These are phyloP conservation scores for Wallacemonas sp. DNA, from an alignment of 208 protist genomes.

Conservation along the genomic window DNA sequence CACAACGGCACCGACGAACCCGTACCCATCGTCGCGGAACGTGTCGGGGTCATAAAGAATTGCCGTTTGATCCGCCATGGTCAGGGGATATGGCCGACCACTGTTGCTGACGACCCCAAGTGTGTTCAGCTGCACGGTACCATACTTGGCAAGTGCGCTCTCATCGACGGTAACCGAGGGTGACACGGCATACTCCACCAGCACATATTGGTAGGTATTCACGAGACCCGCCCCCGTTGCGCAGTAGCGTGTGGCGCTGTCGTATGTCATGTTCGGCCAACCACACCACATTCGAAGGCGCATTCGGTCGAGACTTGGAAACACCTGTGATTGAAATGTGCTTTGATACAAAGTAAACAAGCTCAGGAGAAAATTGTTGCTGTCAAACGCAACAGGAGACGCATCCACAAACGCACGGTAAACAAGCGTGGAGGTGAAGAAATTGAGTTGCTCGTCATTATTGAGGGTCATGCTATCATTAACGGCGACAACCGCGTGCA, in stretches of 20 bases:
- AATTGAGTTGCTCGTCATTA: slow-evolving; percentile 1
- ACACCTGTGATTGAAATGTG: not conserved
- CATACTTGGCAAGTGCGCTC: not conserved
- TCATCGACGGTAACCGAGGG: not conserved
- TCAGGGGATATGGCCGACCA: not conserved
- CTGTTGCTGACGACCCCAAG: not conserved
- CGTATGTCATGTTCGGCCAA: slow-evolving; percentile 13
- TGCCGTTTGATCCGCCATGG: not conserved
- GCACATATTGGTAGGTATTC: not conserved
- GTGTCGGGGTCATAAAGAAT: slow-evolving; percentile 8
- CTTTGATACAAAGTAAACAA: slow-evolving; percentile 1
- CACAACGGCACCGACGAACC: not conserved
- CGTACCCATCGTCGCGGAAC: not conserved
- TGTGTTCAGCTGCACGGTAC: not conserved
- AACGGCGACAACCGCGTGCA: not conserved
- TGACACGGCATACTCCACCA: slow-evolving; percentile 2
- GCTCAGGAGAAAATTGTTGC: not conserved
- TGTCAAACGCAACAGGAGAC: not conserved
- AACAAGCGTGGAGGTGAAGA: not conserved
- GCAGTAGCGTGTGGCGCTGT: not conserved
- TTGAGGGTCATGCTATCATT: not conserved
- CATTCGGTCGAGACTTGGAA: not conserved
- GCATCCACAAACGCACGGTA: not conserved
- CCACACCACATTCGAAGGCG: slow-evolving; percentile 7
- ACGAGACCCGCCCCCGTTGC: not conserved